Conservation (phyloP, 305 asterid species). For the Solanum hybrid region DNA sequence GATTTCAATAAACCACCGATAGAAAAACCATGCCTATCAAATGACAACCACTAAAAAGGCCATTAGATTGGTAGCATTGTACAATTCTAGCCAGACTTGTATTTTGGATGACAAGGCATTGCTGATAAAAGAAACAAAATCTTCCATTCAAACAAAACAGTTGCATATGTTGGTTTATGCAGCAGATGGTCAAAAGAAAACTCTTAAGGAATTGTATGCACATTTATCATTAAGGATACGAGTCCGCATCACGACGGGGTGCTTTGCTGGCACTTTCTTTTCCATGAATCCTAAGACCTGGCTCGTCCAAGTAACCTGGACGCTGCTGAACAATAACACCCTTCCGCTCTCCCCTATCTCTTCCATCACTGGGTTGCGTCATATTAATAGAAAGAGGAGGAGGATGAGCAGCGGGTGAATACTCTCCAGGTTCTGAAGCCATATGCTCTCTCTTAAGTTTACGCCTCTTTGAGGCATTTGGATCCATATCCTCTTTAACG, state of each 20-base stretch:
- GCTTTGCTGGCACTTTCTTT: slow-evolving; percentile 69
- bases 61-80: neutral
- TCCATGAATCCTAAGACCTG: slow-evolving; percentile 59
- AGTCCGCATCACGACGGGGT: slow-evolving; percentile 76
- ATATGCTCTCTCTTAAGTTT: slow-evolving; percentile 85
- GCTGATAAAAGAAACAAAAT: neutral
- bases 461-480: slow-evolving; percentile 76
- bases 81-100: neutral
- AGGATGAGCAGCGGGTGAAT: slow-evolving; percentile 55
- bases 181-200: neutral
- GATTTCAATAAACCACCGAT: neutral
- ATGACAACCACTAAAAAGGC: neutral
- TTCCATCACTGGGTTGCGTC: slow-evolving; percentile 59
- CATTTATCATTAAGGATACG: slow-evolving; percentile 52
- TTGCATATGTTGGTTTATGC: neutral
- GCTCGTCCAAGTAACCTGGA: slow-evolving; percentile 71
- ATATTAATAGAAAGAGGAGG: slow-evolving; percentile 49
- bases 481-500: slow-evolving; percentile 71
- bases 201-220: neutral
- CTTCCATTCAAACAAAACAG: neutral
- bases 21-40: neutral
- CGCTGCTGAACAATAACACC: slow-evolving; percentile 38
- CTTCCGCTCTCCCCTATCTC: slow-evolving; percentile 85
- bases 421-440: slow-evolving; percentile 84
- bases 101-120: neutral